These are phyloP conservation scores for Pneumocystis oryctolagi DNA, from an alignment of 1,139 yeast genomes.

Conservation along the genomic window DNA sequence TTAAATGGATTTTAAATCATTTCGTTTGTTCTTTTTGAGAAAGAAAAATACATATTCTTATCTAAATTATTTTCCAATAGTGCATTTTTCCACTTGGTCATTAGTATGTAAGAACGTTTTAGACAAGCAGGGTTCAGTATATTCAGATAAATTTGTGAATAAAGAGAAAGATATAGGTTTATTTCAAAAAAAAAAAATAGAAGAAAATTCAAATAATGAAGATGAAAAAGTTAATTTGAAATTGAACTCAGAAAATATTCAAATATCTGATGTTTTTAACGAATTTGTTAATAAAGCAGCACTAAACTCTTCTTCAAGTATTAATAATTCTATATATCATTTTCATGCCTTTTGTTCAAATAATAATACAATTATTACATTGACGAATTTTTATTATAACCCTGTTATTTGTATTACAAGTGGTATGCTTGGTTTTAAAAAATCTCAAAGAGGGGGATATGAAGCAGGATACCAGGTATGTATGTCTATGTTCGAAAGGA, in stretches of 20 bases:
- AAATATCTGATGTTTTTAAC: background rate
- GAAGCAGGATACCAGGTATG: slow-evolving; percentile 88
- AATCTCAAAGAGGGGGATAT: slow-evolving; percentile 58
- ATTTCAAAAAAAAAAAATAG: background rate
- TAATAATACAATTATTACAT: slow-evolving; percentile 10
- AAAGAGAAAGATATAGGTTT: background rate
- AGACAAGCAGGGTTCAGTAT: background rate
- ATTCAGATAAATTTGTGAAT: background rate
- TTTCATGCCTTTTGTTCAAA: slow-evolving; percentile 9
- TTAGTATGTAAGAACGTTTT: background rate
- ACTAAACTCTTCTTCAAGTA: background rate
- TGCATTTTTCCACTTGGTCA: background rate
- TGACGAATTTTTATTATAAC: slow-evolving; percentile 9
- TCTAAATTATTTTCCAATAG: background rate
- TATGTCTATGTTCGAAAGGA: slow-evolving; percentile 52
- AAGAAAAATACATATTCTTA: background rate
- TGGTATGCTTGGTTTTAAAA: slow-evolving; percentile 30
- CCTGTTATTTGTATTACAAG: slow-evolving; percentile 16
- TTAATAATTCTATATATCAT: background rate
- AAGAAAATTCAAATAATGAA: background rate
- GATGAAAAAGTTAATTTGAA: background rate
- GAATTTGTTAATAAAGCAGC: background rate
- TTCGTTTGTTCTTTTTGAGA: background rate
- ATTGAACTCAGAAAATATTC: background rate
- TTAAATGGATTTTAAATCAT: background rate